Evolutionary conservation across 345 rosid species (phyloP), one percentile per base, ranked within the genome.

Genomic region (Durio zibethinus): DNA sequence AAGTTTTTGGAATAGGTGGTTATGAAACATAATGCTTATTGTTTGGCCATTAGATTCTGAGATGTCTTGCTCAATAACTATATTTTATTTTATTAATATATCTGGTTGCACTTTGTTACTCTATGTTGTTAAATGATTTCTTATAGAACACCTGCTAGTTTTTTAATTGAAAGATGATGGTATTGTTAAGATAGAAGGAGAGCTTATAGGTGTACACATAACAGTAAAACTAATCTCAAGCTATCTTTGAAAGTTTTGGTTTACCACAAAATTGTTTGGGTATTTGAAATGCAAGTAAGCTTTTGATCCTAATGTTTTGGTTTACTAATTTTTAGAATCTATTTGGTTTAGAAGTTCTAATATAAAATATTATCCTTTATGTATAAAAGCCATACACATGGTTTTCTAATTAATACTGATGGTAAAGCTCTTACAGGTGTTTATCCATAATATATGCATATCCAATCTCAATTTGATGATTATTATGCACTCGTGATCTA

Each of bases 131-230:
- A 42, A 70, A 70, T n/a, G 9, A 25, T 27, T 33, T 27, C 40
- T 77, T n/a, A 38, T 80, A 85, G 85, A 83, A 72, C 76, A 81
- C 40, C 83, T 83, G 59, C 85, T 85, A 45, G 72, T 81, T 62
- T 85, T 85, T 81, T 82, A 86, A 20, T 83, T 85, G 42, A n/a
- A 79, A 79, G 83, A 81, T 38, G 88, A 85, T 75, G 76, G 81
- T 27, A 83, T 81, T 74, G 83, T 85, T 74, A 83, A 85, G 76
- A 77, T 85, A 25, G 14, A 63, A 50, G 85, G 85, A 33, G 82
- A 83, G 7, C 40, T 85, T 60, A 74, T 62, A 75, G 76, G 78
- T 40, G 85, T 85, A 59, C 85, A 81, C 50, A 79, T 77, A 72
- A 86, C 86, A 45, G 76, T 85, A 45, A 83, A 85, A 68, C 74